Base-by-base conservation (phyloP, 345 rosid genomes). In the Salix viminalis region DNA sequence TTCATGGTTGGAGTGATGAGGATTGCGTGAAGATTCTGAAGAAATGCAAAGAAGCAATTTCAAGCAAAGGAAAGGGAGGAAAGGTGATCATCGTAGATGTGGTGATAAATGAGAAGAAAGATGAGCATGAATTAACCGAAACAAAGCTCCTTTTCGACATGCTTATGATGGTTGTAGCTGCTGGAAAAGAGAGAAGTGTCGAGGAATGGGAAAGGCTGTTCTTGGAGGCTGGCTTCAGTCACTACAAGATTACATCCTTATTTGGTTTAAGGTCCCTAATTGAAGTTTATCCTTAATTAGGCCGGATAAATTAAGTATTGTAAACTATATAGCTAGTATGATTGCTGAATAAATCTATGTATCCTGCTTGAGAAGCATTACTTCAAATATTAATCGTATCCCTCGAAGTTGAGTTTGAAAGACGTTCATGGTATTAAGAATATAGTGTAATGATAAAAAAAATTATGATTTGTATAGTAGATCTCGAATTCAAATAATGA, bases 261-360 rank as follows among this genome's bases (percentile, higher is more conserved):
- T 42, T 85, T 26, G 88, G 87, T 48, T n/a, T 86, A 16, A 88
- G 88, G 76, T 87, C 90, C 34, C 72, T 86, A 11, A 87, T 89
- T 74, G 88, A 87, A 81, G 84, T 87, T 71, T 84, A 84, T 73
- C 88, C 89, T 44, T 87, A 0, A 36, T 36, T 36, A 83, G 26
- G 41, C 1, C 7, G 19, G 36, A 26, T 12, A 18, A 30, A 62
- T 52, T 1, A 32, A 16, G 16, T 24, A 19, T 6, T 24, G 8
- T 1, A 16, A 23, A 67, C 44, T 66, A 58, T n/a, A 58, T 58
- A 58, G 18, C 21, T 23, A 19, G n/a, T 18, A 21, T 69, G 42
- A 19, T 18, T 68, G 39, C 24, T 12, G 30, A 76, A 76, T 28
- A 69, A 76, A 76, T 23, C 26, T 8, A 60, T 18, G 23, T 48